Evolutionary conservation across 371 early-diverging fungal species (phyloP), one percentile per base, ranked within the genome.

Genomic region (Encephalitozoon cuniculi): DNA sequence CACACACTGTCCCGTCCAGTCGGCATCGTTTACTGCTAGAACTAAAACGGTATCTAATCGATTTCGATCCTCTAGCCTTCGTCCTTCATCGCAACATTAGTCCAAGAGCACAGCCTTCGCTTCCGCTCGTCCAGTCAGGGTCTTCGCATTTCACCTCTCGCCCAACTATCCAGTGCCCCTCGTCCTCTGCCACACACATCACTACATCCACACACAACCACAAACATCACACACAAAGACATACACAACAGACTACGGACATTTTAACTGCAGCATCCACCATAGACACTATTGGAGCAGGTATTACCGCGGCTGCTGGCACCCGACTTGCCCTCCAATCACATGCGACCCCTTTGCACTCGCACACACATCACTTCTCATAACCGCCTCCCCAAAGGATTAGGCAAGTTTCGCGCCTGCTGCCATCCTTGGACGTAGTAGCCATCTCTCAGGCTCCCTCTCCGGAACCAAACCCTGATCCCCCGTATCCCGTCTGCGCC

Each of bases 11-110:
- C 81, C 86, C 87, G 85, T 83, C 87, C 84, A 87, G 88, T 88
- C 86, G 88, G 88, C 88, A 88, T 89, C 85, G 87, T 89, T 88
- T 89, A 88, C 87, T 81, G 88, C 88, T 87, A 86, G 87, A 88
- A 88, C 88, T 88, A 88, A 86, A 84, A 85, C 87, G 87, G 88
- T 88, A 87, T 89, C 87, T 88, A 87, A 88, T 89, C 87, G 83
- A 86, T 86, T 88, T 89, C 81, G 87, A 88, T 88, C 87, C 88
- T 86, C 86, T 86, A 87, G 87, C 88, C 87, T 89, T 88, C 87
- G 87, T 87, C 86, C 88, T 88, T 87, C 87, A 88, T 89, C 86
- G 87, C 87, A 85, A 87, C 86, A 88, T 86, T 85, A 87, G 85
- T 87, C 84, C 87, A 87, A 86, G 88, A 83, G 51, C 76, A 75